Base-by-base conservation (phyloP, 768 basidiomycete species). In the Hygrocybe coccinea region DNA sequence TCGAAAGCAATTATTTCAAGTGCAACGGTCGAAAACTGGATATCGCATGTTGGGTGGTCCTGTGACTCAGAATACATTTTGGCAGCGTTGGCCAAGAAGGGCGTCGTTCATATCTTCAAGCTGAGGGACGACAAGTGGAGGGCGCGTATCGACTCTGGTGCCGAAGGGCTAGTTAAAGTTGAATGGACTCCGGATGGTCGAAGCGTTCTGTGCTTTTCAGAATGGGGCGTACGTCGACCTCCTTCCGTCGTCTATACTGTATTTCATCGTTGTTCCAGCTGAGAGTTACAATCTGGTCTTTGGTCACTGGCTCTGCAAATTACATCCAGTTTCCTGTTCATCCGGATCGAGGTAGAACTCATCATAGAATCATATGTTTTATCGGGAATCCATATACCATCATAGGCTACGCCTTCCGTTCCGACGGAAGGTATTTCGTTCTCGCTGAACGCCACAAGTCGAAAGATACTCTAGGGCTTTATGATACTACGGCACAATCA, bases 171-270 rank as follows among this genome's bases (percentile, higher is more conserved):
- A 48, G 80, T 85, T 17, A 90, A 83, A 65, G 90, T 87, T 15
- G 91, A 95, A 64, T 97, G 94, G 94, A 89, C 88, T 0, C 89
- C 87, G 2, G 89, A 88, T 65, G 91, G 91, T 14, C 79, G 89
- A 36, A 84, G 82, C 14, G 75, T 97, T 4, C 71, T 97, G 29
- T 95, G 90, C 64, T 97, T 94, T 70, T 94, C 91, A 3, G 89
- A 94, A 62, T 91, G 91, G 87, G 91, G 89, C 62, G 94, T 95
- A 73, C 76, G 93, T 58, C 54, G 24, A 33, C n/a, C 8, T 39
- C 33, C 38, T 15, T 22, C 55, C 17, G 46, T 24, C 38, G 39
- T 44, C 24, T 45, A 25, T 38, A 15, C 39, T 57, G 37, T 59
- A 44, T 58, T 14, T 56, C 14, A 7, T 17, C 50, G 62, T 25